phyloP scores from a whole-genome alignment of 108 stramenopile species.

The Discostella pseudostelligera region DNA sequence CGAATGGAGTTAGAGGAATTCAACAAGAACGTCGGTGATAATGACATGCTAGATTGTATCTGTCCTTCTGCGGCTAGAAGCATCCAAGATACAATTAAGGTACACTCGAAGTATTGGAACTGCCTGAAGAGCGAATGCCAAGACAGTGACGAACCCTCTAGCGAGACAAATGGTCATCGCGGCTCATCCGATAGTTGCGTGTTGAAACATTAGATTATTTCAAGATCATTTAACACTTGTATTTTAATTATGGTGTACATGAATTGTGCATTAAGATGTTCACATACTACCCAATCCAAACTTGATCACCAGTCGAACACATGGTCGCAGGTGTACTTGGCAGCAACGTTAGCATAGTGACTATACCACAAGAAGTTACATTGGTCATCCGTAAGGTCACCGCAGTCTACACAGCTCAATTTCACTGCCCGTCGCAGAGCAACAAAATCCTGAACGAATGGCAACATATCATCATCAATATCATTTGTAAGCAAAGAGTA shows the following conservation, averaged over 20 bases:
- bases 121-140: constrained; percentile 23
- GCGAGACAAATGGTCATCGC: too few species aligned
- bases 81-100: constrained; percentile 49
- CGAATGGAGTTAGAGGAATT: constrained; percentile 21
- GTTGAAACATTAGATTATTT: too few species aligned
- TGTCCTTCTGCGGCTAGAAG: constrained; percentile 39
- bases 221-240: too few species aligned
- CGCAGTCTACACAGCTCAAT: constrained; percentile 14
- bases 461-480: constrained; percentile 42
- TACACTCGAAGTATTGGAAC: constrained; percentile 48
- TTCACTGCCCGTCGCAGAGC: constrained; percentile 31
- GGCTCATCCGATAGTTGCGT: too few species aligned
- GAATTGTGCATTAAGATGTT: too few species aligned
- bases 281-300: too few species aligned
- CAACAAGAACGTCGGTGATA: constrained; percentile 30
- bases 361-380: constrained; percentile 49
- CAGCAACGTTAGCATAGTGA: constrained; percentile 50
- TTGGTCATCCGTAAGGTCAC: constrained; percentile 50
- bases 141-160: too few species aligned
- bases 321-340: constrained; percentile 50
- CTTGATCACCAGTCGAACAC: constrained; percentile 50
- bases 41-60: constrained; percentile 46
- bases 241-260: too few species aligned
- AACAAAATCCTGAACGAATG: constrained; percentile 55
- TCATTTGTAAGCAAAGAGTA: constrained; percentile 38